These are phyloP conservation scores for Cucurbita pepo DNA, from an alignment of 306 rosid species.

Conservation along the genomic window DNA sequence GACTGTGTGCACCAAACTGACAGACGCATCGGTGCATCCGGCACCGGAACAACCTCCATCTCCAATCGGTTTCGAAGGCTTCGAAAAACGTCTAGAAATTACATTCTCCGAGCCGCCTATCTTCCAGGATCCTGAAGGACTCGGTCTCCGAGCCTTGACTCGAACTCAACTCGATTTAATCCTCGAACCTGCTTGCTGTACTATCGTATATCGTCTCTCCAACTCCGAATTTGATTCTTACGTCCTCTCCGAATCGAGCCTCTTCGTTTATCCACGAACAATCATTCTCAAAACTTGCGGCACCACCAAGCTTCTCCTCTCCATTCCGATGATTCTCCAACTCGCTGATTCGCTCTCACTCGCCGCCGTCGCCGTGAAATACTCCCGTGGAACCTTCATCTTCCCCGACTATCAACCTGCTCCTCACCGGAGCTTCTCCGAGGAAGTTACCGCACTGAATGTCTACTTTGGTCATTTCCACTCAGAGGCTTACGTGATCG, in stretches of 20 bases:
- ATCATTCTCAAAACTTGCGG: conserved; percentile 51
- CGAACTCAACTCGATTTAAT: conserved; percentile 29
- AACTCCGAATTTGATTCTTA: conserved; percentile 41
- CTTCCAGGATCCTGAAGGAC: conserved; percentile 23
- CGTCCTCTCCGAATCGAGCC: conserved; percentile 57
- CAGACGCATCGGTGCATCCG: neutral
- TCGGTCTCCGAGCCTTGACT: conserved; percentile 34
- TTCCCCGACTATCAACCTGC: conserved; percentile 39
- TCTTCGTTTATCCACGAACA: conserved; percentile 27
- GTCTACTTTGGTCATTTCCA: conserved; percentile 18
- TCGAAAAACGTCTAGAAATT: conserved; percentile 46
- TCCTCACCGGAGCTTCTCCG: conserved; percentile 38
- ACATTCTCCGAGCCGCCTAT: conserved; percentile 18
- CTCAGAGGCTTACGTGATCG: conserved; percentile 27
- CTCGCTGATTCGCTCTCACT: conserved; percentile 27
- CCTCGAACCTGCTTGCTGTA: conserved; percentile 42
- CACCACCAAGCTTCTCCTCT: conserved; percentile 36
- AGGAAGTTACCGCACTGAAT: conserved; percentile 29
- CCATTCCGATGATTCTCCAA: conserved; percentile 23
- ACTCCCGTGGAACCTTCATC: conserved; percentile 43
- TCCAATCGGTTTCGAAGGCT: conserved; percentile 50
- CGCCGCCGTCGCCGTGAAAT: conserved; percentile 22
- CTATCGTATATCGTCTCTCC: conserved; percentile 33
- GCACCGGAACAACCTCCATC: conserved; percentile 7
- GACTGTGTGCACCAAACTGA: neutral